Base-by-base conservation (phyloP, 2,329 filamentous ascomycete species). In the Hypoxylon sp. region DNA sequence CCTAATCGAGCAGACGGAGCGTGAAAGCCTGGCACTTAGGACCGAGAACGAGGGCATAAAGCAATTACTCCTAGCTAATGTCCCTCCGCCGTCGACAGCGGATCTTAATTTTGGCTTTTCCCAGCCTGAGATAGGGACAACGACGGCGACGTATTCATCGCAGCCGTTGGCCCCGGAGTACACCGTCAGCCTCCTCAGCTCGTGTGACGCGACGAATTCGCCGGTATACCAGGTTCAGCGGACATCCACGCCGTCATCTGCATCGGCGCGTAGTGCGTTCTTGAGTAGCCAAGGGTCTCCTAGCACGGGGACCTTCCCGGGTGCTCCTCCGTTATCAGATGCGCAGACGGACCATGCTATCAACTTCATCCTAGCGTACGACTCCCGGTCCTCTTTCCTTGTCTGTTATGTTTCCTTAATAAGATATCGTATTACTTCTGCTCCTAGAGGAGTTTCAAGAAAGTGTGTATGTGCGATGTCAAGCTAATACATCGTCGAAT, bases 331-430 rank as follows among this genome's bases (percentile, higher is more conserved):
- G 25, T 11, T 77, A 76, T 51, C 76, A 81, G 64, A 80, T 78
- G 4, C 74, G 77, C 80, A 86, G 72, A 84, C 83, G 33, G 81
- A 84, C 46, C 77, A 79, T 48, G 84, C 81, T 17, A 81, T 88
- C 69, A 87, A 88, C 76, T 86, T 88, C 59, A 85, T 88, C 63
- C 78, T 88, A 22, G 82, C 83, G 85, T 87, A 79, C 71, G 84
- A 2, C 25, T 13, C 14, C 40, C 35, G 51, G 5, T 25, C 13
- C 10, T 13, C n/a, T 49, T 59, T n/a, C 6, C 31, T n/a, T 37
- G 17, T 56, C 20, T 30, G 11, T 30, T 3, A 27, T 27, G 5
- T 50, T 8, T 27, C 25, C 22, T 42, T 11, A 31, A 20, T 20
- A 56, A n/a, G 14, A 17, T 27, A 31, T 17, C 4, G 20, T n/a